These are phyloP conservation scores for Aeminium ludgeri DNA, from an alignment of 495 filamentous ascomycete species.

Conservation along the genomic window DNA sequence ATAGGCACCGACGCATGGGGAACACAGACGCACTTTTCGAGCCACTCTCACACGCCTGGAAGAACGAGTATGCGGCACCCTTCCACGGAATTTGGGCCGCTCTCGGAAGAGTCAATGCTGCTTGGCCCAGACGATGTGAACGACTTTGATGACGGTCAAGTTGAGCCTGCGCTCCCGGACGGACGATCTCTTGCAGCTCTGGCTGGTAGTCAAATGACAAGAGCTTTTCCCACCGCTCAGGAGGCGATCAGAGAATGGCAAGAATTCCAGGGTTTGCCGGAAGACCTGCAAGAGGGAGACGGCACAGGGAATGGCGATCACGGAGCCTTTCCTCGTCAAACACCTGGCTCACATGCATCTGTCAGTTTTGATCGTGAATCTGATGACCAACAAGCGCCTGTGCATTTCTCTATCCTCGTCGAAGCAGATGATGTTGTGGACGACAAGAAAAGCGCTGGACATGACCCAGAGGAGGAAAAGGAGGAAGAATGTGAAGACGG, in stretches of 20 bases:
- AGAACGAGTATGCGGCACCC: constrained; percentile 7
- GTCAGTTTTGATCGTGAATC: neutral
- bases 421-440: neutral
- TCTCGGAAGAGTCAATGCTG: constrained; percentile 22
- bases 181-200: neutral
- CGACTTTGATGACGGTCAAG: neutral
- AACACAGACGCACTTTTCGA: constrained; percentile 11
- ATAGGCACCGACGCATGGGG: constrained; percentile 23
- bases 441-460: neutral
- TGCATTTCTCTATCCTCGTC: neutral
- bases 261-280: neutral
- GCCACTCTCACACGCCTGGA: constrained; percentile 8
- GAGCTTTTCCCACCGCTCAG: neutral
- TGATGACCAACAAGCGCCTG: neutral
- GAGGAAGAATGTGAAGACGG: neutral
- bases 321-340: too few species aligned
- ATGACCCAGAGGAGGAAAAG: neutral
- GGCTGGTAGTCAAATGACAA: neutral
- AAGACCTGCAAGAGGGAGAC: neutral
- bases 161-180: neutral
- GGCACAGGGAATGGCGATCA: too few species aligned
- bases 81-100: constrained; percentile 4
- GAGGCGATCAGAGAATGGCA: neutral
- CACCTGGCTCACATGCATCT: too few species aligned
- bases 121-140: constrained; percentile 14